Evolutionary conservation across 352 stramenopile genomes (phyloP), one percentile per base, ranked within the genome.

Genomic region (Phytophthora tentaculata): DNA sequence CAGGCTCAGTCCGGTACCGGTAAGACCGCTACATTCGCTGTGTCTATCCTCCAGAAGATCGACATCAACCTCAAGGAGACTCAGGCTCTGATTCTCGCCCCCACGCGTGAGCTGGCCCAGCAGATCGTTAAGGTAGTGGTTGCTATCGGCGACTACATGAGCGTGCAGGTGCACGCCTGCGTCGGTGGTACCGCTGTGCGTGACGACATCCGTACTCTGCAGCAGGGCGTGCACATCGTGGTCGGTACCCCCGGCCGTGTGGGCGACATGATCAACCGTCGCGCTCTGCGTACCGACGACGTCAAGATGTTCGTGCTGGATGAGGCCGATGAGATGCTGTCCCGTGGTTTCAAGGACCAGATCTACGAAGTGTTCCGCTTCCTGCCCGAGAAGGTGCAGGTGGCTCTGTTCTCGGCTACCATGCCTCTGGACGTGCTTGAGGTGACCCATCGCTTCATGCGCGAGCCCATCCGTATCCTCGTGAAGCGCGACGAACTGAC

Each of bases 301-400:
- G 97, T 99, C 69, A 97, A 97, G 72, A 87, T 99, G 63, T 99
- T 99, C 74, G 95, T 98, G 66, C 82, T 99, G 44, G 98, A 99
- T 87, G 98, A 99, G 77, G 98, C 98, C 67, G 98, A 99, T 97
- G 97, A 99, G 86, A 99, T 99, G 97, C 94, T 99, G 53, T 98
- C 90, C 59, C 89, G 95, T 76, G 98, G 97, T 61, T 99, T 99
- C 90, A 99, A 99, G 88, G 97, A 99, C 78, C 97, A 99, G 84
- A 99, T 99, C 79, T 99, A 99, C 86, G 97, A 99, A 52, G 98
- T 99, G 35, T 99, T 99, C 88, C 97, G 98, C 63, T 99, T 98
- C 87, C 88, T 99, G 60, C 97, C 97, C 17, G 95, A 99, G 83
- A 94, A 97, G 71, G 95, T 97, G 19, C 97, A 99, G 84, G 97